Base-by-base conservation (phyloP, 768 basidiomycete species). In the Kwoniella europaea region DNA sequence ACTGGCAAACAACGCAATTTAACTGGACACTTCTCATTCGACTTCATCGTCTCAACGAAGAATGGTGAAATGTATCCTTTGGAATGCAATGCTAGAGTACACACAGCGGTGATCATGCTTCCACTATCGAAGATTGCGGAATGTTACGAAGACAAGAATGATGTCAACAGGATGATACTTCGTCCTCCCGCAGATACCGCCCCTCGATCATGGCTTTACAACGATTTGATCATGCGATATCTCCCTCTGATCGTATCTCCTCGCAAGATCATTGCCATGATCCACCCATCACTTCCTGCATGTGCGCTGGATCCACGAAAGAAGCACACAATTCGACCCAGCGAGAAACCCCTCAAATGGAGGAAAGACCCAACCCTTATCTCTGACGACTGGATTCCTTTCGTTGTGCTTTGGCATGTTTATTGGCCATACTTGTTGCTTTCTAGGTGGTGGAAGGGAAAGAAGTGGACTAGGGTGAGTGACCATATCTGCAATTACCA, bases 71-170 rank as follows among this genome's bases (percentile, higher is more conserved):
- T 84, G 52, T 84, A 82, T 58, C 80, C 82, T n/a, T 72, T 84
- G 54, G 83, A 83, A 69, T 84, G 83, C 65, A 83, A 84, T 65
- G 82, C 83, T 18, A 63, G 83, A 20, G 78, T 82, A 0, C 83
- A 84, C 63, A 84, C 83, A 15, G 82, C 83, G 27, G 73, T 82
- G 53, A 78, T 79, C 63, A 69, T 84, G 43, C 76, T 81, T 35
- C 78, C 79, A 7, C 50, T 78, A 24, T 55, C 65, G 20, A 35
- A 68, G 16, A 72, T 80, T 29, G 77, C 80, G 10, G 22, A 15
- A 50, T 73, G 79, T 57, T 80, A 79, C 71, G 50, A 62, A 52
- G 65, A 59, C 6, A 15, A 53, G 42, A 20, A 22, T 62, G 2
- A 5, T 63, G 27, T 18, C 57, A 41, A 50, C 61, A 15, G 9